phyloP scores from a whole-genome alignment of 1,139 yeast genomes.

The Fermentozyma sake region DNA sequence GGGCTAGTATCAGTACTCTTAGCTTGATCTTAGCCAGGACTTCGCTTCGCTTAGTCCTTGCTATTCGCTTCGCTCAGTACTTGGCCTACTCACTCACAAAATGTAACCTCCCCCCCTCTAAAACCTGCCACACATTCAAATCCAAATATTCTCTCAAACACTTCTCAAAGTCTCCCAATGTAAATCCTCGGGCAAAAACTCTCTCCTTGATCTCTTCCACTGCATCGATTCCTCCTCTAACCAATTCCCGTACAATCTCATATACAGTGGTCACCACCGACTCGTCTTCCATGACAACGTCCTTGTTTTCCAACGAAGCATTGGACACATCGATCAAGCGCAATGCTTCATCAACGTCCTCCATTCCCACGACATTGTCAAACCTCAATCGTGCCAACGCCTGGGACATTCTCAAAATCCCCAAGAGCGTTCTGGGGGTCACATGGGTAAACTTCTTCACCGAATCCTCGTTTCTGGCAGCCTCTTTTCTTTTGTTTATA shows the following conservation, averaged over 20 bases:
- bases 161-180: conserved; percentile 69
- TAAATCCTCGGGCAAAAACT: conserved; percentile 80
- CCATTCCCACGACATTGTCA: conserved; percentile 61
- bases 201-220: conserved; percentile 59
- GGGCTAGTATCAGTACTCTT: too few species aligned
- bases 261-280: conserved; percentile 49
- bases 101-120: too few species aligned
- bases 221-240: too few species aligned
- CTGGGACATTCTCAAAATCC: conserved; percentile 87
- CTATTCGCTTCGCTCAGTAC: too few species aligned
- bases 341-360: conserved; percentile 94
- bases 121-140: conserved; percentile 80
- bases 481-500: conserved; percentile 88
- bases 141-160: conserved; percentile 73
- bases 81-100: too few species aligned
- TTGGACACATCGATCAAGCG: conserved; percentile 83
- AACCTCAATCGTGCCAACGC: conserved; percentile 90
- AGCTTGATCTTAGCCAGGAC: too few species aligned
- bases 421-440: conserved; percentile 92
- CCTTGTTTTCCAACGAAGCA: conserved; percentile 64
- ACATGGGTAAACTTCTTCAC: conserved; percentile 82
- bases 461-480: conserved; percentile 74
- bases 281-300: conserved; percentile 46
- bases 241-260: too few species aligned
- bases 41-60: too few species aligned